phyloP scores from a whole-genome alignment of 306 rosid species.

The Comarum palustre region DNA sequence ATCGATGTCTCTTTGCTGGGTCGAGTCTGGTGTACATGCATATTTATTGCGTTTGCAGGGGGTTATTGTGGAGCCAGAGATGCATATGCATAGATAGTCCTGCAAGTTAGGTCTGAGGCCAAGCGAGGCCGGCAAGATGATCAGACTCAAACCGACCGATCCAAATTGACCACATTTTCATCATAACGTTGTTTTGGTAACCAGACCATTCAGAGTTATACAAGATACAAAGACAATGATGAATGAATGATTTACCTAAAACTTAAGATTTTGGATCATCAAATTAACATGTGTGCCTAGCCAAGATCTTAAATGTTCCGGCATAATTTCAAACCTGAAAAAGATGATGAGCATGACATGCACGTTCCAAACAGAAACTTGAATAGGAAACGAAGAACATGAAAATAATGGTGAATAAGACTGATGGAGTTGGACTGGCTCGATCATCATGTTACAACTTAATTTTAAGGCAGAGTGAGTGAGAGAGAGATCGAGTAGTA shows the following conservation, averaged over 20 bases:
- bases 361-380: background rate
- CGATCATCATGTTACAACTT: background rate
- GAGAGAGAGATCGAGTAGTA: background rate
- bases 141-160: background rate
- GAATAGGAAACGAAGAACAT: too few species aligned
- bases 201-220: background rate
- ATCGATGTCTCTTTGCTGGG: background rate
- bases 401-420: background rate
- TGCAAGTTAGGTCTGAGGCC: background rate
- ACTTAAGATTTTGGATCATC: background rate
- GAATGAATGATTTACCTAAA: background rate
- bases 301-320: background rate
- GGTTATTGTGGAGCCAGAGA: background rate
- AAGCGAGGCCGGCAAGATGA: background rate
- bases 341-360: background rate
- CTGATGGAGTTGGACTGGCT: background rate
- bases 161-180: background rate
- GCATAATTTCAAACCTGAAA: background rate
- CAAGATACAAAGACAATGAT: background rate
- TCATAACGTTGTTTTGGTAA: too few species aligned
- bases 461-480: too few species aligned
- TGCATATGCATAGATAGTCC: background rate
- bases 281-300: background rate
- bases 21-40: background rate
- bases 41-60: background rate